Evolutionary conservation across 2,329 filamentous ascomycete genomes (phyloP).

Genomic region (Fusarium piperis): DNA sequence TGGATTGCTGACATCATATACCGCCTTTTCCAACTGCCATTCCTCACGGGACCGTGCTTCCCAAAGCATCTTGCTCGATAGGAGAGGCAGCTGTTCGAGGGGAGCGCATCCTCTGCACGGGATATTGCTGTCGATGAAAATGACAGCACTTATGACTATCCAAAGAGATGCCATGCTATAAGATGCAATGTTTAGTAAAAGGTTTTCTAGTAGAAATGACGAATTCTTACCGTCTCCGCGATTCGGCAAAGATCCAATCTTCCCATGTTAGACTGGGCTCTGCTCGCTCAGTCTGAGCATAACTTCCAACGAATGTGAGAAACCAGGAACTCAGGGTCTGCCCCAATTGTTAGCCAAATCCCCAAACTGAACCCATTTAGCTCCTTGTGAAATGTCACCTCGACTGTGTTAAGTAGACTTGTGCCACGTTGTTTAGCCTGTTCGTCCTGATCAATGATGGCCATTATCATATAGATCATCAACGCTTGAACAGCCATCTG

Average conservation of each 20-base stretch:
- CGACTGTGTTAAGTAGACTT: slow-evolving; percentile 27
- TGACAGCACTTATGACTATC: slow-evolving; percentile 37
- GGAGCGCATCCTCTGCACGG: slow-evolving; percentile 3
- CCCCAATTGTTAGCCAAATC: neutral
- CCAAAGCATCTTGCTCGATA: slow-evolving; percentile 36
- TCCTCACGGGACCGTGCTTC: slow-evolving; percentile 39
- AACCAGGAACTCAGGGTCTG: slow-evolving; percentile 29
- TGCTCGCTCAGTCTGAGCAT: slow-evolving; percentile 19
- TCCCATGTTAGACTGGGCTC: slow-evolving; percentile 39
- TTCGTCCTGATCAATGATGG: slow-evolving; percentile 32
- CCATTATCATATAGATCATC: slow-evolving; percentile 46
- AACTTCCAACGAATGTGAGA: slow-evolving; percentile 2
- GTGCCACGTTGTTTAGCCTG: slow-evolving; percentile 3
- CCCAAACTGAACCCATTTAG: neutral
- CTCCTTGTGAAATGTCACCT: slow-evolving; percentile 1
- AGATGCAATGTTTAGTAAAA: neutral
- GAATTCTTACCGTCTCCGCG: slow-evolving; percentile 36
- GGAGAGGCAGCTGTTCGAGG: slow-evolving; percentile 20
- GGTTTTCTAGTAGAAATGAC: neutral
- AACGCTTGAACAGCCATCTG: slow-evolving; percentile 37
- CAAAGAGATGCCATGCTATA: slow-evolving; percentile 37
- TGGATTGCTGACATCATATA: slow-evolving; percentile 23
- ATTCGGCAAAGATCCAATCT: slow-evolving; percentile 46
- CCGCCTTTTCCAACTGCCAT: slow-evolving; percentile 37
- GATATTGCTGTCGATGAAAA: slow-evolving; percentile 23